A percentile compares a stretch with the other conserved stretches of the same genome.
phyloP scores from a whole-genome alignment of 1,284 basidiomycete genomes.

The Heterobasidion parviporum region DNA sequence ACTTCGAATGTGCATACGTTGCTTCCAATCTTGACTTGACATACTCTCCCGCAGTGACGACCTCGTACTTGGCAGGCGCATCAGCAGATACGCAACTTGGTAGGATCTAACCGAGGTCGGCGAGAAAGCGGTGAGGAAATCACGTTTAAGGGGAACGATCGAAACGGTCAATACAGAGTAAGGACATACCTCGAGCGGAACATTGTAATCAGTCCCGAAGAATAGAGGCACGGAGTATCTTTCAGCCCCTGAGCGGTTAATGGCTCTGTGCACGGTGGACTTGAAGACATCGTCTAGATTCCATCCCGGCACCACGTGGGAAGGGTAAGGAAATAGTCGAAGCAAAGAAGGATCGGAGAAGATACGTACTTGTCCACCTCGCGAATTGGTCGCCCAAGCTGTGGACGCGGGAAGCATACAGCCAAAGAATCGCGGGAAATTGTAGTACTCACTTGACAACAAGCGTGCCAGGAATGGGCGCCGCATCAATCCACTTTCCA shows the following conservation, averaged over 20 bases:
- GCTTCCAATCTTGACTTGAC: slow-evolving; percentile 59
- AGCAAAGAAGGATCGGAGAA: background rate
- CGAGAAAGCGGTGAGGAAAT: background rate
- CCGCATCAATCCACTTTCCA: slow-evolving; percentile 49
- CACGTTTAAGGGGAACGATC: background rate
- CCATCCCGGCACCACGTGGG: too few relatives aligned
- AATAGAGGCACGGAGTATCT: slow-evolving; percentile 81
- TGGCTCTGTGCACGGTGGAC: slow-evolving; percentile 77
- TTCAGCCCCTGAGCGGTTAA: slow-evolving; percentile 62
- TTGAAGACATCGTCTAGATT: slow-evolving; percentile 79
- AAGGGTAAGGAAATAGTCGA: too few relatives aligned
- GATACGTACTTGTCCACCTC: slow-evolving; percentile 73
- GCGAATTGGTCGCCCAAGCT: slow-evolving; percentile 84
- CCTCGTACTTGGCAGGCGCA: slow-evolving; percentile 60
- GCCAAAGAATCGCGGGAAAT: background rate
- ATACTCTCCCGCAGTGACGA: slow-evolving; percentile 67
- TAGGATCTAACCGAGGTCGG: slow-evolving; percentile 40
- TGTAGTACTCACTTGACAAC: slow-evolving; percentile 52
- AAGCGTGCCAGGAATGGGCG: slow-evolving; percentile 45
- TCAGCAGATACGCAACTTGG: slow-evolving; percentile 62
- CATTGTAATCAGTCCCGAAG: slow-evolving; percentile 74
- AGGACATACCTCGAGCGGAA: slow-evolving; percentile 51
- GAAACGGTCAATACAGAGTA: background rate
- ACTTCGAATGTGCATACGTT: slow-evolving; percentile 39
- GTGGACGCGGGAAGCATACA: background rate